A percentile compares a stretch with the other conserved stretches of the same genome.
Conservation (phyloP, 805 yeast species). For the Huiozyma sinensis region DNA sequence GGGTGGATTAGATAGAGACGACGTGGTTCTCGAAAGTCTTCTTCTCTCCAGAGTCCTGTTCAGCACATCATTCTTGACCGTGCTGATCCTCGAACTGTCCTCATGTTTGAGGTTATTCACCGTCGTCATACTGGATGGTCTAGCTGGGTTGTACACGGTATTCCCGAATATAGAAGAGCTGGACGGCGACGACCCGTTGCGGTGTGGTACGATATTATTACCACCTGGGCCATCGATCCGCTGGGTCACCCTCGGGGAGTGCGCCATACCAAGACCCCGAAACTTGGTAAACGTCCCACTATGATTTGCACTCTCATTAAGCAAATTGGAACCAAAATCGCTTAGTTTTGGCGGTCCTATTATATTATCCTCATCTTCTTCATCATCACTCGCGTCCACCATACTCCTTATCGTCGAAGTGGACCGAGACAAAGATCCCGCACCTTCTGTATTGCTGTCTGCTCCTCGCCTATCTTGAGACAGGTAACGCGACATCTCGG, state of each 20-base stretch:
- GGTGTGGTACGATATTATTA: neutral
- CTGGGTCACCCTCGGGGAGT: neutral
- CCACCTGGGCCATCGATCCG: neutral
- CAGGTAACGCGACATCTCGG: too few species aligned
- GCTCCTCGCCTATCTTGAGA: too few species aligned
- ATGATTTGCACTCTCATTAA: constrained; percentile 6
- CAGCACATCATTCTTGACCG: neutral
- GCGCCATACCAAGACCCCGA: too few species aligned
- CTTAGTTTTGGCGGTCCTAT: constrained; percentile 23
- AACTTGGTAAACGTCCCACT: neutral
- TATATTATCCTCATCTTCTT: constrained; percentile 12
- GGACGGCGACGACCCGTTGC: neutral
- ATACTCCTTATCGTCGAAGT: too few species aligned
- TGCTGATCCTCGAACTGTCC: neutral
- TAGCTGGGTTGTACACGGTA: constrained; percentile 1
- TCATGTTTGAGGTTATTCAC: neutral
- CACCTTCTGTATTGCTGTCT: too few species aligned
- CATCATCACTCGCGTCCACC: too few species aligned
- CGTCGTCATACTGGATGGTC: constrained; percentile 5
- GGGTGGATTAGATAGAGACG: neutral
- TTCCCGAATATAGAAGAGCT: constrained; percentile 4
- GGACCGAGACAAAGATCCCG: too few species aligned
- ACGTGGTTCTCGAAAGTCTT: constrained; percentile 1
- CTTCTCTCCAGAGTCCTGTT: constrained; percentile 1
- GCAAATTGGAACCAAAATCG: constrained; percentile 25